Percentiles rank a stretch among this genome's conserved stretches.
These are phyloP conservation scores for Ajuga chamaepitys DNA, from an alignment of 257 asterid genomes.

Conservation along the genomic window DNA sequence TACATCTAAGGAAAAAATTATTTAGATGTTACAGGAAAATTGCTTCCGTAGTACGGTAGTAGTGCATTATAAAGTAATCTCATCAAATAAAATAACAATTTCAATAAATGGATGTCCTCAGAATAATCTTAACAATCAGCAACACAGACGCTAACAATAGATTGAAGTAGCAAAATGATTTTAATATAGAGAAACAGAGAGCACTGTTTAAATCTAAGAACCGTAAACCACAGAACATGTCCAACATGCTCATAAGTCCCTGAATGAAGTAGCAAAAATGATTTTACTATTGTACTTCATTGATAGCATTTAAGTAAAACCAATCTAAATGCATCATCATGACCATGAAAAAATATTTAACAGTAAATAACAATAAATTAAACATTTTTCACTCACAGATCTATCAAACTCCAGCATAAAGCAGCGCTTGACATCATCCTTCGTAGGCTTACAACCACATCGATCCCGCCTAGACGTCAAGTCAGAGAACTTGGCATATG, in stretches of 20 bases:
- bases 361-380: background rate
- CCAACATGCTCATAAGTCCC: background rate
- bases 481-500: conserved; percentile 78
- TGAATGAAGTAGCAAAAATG: background rate
- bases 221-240: background rate
- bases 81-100: background rate
- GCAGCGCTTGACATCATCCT: conserved; percentile 68
- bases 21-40: background rate
- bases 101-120: background rate
- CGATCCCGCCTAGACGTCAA: conserved; percentile 76
- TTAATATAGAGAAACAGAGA: too few relatives aligned
- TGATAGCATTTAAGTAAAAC: background rate
- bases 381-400: conserved; percentile 41
- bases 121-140: too few relatives aligned
- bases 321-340: background rate
- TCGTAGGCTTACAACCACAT: conserved; percentile 83
- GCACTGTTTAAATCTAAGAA: background rate
- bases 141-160: too few relatives aligned
- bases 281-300: background rate
- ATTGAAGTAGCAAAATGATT: too few relatives aligned
- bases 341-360: conserved; percentile 6
- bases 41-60: background rate
- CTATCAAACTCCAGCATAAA: conserved; percentile 79
- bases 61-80: background rate
- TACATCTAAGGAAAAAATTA: background rate